Conservation (phyloP, 352 stramenopile genomes). For the Globisporangium uncinulatum region DNA sequence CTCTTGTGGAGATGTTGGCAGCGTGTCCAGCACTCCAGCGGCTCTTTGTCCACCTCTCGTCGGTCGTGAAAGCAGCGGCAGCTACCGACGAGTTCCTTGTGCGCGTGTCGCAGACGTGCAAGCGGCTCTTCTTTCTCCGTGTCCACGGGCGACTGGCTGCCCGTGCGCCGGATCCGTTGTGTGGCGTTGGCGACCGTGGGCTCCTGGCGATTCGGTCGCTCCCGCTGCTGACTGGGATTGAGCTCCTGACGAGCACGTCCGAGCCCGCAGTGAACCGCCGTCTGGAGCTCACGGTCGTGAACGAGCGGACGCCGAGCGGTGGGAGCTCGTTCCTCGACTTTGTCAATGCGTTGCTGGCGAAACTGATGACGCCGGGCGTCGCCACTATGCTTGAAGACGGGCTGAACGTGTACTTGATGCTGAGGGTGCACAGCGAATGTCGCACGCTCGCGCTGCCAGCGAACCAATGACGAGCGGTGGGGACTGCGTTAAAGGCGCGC, state of each 20-base stretch:
- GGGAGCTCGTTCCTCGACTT: neutral
- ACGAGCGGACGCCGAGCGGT: neutral
- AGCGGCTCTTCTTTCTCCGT: neutral
- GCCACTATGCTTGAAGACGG: neutral
- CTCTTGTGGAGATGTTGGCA: neutral
- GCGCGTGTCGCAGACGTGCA: neutral
- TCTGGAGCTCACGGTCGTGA: neutral
- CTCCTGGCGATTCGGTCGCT: neutral
- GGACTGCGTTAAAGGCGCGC: neutral
- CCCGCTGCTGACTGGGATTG: neutral
- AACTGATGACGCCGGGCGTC: neutral
- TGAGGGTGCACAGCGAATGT: neutral
- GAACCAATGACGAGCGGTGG: neutral
- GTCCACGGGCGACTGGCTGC: neutral
- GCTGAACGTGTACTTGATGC: neutral
- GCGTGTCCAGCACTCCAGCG: constrained; percentile 8
- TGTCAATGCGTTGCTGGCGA: neutral
- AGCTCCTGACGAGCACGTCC: neutral
- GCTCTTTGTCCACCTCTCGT: constrained; percentile 5
- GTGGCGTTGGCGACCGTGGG: neutral
- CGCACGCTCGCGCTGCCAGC: neutral
- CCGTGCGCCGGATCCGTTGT: neutral
- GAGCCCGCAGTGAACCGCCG: neutral
- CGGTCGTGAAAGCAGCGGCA: neutral
- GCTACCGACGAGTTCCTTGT: constrained; percentile 1